Base-by-base conservation (phyloP, 2,329 filamentous ascomycete genomes). In the Chaetomiaceae sp. region DNA sequence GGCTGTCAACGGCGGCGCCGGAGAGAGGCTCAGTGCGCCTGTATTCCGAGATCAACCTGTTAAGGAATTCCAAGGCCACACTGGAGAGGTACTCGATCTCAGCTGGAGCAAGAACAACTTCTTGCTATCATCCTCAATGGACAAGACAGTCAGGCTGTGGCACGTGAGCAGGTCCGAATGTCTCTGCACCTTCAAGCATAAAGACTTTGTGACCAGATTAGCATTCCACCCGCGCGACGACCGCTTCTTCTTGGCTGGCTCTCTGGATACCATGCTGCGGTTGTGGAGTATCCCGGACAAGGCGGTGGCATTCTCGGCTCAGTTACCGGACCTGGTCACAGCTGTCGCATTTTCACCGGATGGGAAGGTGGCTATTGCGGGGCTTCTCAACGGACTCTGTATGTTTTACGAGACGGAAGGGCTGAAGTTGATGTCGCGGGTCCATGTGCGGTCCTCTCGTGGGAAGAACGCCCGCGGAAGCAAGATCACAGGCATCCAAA, bases 31-130 rank as follows among this genome's bases (percentile, higher is more conserved):
- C 42, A 95, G 88, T 61, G 92, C 94, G 1, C 92, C 92, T 2
- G 92, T 99, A 1, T 97, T 99, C 66, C 83, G 84, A 58, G 81
- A 82, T 45, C 87, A 88, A 63, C 89, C 91, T 0, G 68, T 89
- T 9, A 81, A 85, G 51, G 87, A 96, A 65, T 96, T 94, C 59
- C 73, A 80, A 49, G 91, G 90, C 4, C 94, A 99, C 66, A 86
- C 82, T 0, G 85, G 87, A 14, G 91, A 95, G 61, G 84, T 99
- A 5, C 73, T 99, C 59, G 92, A 96, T 66, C 69, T 99, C 55
- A 95, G 89, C 67, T 99, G 94, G 94, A 97, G 92, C 74, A 99
- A 97, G 77, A 99, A 99, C 71, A 96, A 95, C 68, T 99, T 99
- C 62, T 71, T 99, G 25, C 76, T 99, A 14, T 96, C 92, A 3